Conservation (phyloP, 345 rosid species). For the Anacardium occidentale region DNA sequence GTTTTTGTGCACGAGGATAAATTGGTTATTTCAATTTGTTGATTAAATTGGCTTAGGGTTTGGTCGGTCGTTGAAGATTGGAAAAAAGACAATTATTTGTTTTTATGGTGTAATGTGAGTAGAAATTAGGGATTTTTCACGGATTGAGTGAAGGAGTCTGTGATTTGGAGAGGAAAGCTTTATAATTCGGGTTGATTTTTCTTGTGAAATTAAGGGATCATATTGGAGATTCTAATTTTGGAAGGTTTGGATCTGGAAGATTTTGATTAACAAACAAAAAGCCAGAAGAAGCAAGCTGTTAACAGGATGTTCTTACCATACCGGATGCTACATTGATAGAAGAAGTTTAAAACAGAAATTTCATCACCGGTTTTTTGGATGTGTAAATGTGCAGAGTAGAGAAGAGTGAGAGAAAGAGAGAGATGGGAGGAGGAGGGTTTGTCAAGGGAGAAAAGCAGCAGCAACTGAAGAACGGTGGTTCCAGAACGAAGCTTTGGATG, state of each 20-base stretch:
- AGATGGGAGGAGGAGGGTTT: slow-evolving; percentile 47
- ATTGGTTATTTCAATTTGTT: neutral
- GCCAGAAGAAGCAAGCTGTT: neutral
- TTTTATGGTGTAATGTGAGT: slow-evolving; percentile 16
- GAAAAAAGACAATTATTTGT: too few relatives aligned
- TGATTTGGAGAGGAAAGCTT: neutral
- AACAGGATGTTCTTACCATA: neutral
- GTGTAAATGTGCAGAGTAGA: slow-evolving; percentile 50
- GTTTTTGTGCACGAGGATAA: neutral
- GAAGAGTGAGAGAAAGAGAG: slow-evolving; percentile 32
- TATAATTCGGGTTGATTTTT: neutral
- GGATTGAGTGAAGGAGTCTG: neutral
- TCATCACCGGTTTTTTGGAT: slow-evolving; percentile 14
- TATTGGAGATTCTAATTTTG: slow-evolving; percentile 5
- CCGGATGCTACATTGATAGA: slow-evolving; percentile 32
- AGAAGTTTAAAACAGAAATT: slow-evolving; percentile 5
- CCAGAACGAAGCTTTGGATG: slow-evolving; percentile 84
- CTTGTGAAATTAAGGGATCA: neutral
- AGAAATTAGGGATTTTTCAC: slow-evolving; percentile 9
- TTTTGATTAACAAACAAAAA: neutral
- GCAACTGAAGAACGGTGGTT: slow-evolving; percentile 40
- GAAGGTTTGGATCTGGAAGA: slow-evolving; percentile 35
- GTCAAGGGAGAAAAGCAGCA: slow-evolving; percentile 38
- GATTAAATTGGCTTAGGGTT: neutral
- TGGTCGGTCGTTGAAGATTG: slow-evolving; percentile 5